Conservation (phyloP, 257 asterid genomes). For the Jaltomata sinuosa region DNA sequence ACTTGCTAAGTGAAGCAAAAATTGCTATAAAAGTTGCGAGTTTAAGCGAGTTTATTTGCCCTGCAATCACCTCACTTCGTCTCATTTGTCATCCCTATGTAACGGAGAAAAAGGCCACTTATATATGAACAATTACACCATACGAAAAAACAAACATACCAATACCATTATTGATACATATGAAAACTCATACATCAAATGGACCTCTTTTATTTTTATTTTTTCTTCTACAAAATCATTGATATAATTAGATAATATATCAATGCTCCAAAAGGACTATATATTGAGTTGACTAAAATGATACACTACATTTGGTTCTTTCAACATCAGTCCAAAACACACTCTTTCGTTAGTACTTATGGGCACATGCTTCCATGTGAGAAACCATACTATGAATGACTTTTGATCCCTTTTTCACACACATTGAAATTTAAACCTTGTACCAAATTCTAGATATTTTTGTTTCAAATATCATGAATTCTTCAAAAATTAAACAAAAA, state of each 20-base stretch:
- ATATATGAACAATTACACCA: neutral
- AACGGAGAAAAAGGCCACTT: no score
- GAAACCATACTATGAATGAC: constrained; percentile 5
- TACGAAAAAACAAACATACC: neutral
- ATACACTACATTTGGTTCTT: constrained; percentile 26
- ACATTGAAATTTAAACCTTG: neutral
- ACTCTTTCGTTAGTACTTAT: constrained; percentile 21
- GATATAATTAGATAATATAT: neutral
- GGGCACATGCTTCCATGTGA: constrained; percentile 75
- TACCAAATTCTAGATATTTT: neutral
- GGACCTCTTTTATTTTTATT: neutral
- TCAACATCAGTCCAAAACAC: constrained; percentile 43
- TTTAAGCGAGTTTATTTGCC: no score
- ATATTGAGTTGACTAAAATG: constrained; percentile 44
- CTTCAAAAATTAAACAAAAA: neutral
- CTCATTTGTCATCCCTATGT: no score
- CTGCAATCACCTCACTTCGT: no score
- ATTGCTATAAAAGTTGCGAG: no score
- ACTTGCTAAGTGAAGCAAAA: no score
- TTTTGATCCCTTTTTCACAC: neutral
- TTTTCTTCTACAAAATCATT: neutral
- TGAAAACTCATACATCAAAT: neutral
- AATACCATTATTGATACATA: neutral
- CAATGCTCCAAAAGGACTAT: neutral
- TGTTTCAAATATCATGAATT: neutral